phyloP scores from a whole-genome alignment of 176 grass and related monocot species.

The Zizania latifolia region DNA sequence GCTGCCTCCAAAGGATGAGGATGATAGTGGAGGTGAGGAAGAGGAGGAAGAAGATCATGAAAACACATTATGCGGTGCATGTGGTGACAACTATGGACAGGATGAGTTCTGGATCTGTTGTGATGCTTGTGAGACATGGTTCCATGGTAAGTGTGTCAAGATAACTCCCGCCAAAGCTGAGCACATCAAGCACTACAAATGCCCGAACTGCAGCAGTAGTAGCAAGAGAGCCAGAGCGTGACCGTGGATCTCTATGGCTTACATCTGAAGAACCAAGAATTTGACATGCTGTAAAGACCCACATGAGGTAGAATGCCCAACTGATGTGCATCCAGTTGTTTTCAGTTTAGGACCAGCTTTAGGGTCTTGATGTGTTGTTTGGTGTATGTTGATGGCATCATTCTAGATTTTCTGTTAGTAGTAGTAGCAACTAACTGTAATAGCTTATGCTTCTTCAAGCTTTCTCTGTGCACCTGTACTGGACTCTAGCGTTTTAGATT shows the following conservation, averaged over 20 bases:
- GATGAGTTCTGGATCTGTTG: conserved; percentile 46
- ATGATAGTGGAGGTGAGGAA: conserved; percentile 35
- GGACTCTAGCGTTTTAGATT: no score
- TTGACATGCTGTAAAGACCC: conserved; percentile 39
- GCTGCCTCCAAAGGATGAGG: conserved; percentile 32
- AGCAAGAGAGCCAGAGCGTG: conserved; percentile 41
- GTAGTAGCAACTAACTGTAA: conserved; percentile 12
- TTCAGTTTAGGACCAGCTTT: conserved; percentile 40
- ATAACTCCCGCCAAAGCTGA: conserved; percentile 40
- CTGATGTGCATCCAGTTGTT: conserved; percentile 31
- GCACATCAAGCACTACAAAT: conserved; percentile 43
- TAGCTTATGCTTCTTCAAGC: no score
- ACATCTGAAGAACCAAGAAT: conserved; percentile 26
- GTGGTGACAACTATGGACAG: conserved; percentile 23
- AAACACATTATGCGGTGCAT: conserved; percentile 26
- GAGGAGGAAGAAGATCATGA: conserved; percentile 32
- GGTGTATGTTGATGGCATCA: conserved; percentile 25
- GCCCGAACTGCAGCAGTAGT: conserved; percentile 37
- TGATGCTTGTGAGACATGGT: conserved; percentile 41
- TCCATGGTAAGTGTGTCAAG: conserved; percentile 42
- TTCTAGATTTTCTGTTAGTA: conserved; percentile 36
- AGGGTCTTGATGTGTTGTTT: conserved; percentile 40
- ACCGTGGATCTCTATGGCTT: conserved; percentile 15
- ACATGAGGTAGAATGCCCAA: conserved; percentile 19
- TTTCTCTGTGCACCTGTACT: no score